Percentiles rank a stretch among this genome's conserved stretches.
phyloP scores from a whole-genome alignment of 306 rosid genomes.

The Lathyrus oleraceus region DNA sequence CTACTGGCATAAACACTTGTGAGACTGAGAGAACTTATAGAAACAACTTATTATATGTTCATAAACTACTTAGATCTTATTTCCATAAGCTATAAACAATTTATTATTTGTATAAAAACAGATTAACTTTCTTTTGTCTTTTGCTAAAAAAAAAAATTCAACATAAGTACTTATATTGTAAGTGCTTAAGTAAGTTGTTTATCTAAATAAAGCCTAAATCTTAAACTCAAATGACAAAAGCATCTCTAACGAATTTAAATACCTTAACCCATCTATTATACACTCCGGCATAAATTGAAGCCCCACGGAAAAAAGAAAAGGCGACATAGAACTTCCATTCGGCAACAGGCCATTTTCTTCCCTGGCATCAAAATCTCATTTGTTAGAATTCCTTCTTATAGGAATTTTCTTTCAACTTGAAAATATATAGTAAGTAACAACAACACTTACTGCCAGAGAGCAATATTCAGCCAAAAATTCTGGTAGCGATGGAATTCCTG shows the following conservation, averaged over 20 bases:
- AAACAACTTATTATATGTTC: not conserved
- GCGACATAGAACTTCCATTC: constrained; percentile 91
- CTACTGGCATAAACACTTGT: not conserved
- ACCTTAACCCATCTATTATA: constrained; percentile 89
- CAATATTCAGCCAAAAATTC: constrained; percentile 89
- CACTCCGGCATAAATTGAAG: constrained; percentile 87
- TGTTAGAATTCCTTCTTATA: constrained; percentile 31
- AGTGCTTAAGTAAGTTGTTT: not conserved
- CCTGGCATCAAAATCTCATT: constrained; percentile 55
- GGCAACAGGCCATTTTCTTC: constrained; percentile 83
- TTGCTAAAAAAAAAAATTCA: not conserved
- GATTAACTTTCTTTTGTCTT: not conserved
- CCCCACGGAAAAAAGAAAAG: constrained; percentile 78
- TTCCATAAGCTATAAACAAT: not conserved
- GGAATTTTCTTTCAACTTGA: not conserved
- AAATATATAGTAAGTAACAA: constrained; percentile 24
- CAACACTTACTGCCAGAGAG: constrained; percentile 64
- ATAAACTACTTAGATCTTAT: not conserved
- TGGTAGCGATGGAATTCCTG: constrained; percentile 81
- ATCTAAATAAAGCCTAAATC: not conserved
- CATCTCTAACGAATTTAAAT: constrained; percentile 34
- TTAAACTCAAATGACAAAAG: constrained; percentile 24
- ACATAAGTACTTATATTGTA: not conserved
- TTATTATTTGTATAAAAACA: not conserved
- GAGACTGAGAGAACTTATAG: not conserved